Conservation (phyloP, 2,329 filamentous ascomycete species). For the Fusarium sambucinum region DNA sequence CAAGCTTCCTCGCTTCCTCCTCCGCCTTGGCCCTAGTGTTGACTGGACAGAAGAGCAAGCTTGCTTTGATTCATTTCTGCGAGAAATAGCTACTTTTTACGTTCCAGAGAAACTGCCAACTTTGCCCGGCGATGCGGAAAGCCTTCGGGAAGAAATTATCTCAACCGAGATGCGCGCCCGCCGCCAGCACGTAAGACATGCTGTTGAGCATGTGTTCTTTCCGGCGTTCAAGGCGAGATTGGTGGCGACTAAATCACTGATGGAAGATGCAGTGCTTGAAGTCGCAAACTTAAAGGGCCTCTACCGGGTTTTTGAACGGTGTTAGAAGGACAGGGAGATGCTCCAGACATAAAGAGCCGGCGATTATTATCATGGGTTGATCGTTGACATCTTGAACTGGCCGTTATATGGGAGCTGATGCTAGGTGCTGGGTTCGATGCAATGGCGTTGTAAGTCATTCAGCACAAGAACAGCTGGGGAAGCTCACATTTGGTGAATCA, state of each 20-base stretch:
- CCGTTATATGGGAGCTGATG: constrained; percentile 6
- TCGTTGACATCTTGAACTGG: not conserved
- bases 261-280: constrained; percentile 82
- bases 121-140: constrained; percentile 51
- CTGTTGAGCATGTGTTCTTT: constrained; percentile 88
- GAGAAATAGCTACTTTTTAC: constrained; percentile 89
- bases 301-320: constrained; percentile 95
- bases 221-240: constrained; percentile 87
- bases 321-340: constrained; percentile 63
- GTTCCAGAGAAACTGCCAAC: constrained; percentile 85
- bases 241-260: constrained; percentile 82
- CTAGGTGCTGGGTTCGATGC: constrained; percentile 4
- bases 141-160: constrained; percentile 54
- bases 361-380: constrained; percentile 13
- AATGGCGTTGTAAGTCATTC: not conserved
- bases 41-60: constrained; percentile 86
- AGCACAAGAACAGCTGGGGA: constrained; percentile 3
- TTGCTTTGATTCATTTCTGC: constrained; percentile 88
- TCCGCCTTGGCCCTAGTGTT: constrained; percentile 88
- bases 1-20: constrained; percentile 89
- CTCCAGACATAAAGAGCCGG: constrained; percentile 4
- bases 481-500: not conserved
- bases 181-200: constrained; percentile 76
- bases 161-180: constrained; percentile 68
- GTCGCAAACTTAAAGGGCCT: constrained; percentile 92